phyloP scores from a whole-genome alignment of 169 alveolate genomes.

The Hammondia hammondi region DNA sequence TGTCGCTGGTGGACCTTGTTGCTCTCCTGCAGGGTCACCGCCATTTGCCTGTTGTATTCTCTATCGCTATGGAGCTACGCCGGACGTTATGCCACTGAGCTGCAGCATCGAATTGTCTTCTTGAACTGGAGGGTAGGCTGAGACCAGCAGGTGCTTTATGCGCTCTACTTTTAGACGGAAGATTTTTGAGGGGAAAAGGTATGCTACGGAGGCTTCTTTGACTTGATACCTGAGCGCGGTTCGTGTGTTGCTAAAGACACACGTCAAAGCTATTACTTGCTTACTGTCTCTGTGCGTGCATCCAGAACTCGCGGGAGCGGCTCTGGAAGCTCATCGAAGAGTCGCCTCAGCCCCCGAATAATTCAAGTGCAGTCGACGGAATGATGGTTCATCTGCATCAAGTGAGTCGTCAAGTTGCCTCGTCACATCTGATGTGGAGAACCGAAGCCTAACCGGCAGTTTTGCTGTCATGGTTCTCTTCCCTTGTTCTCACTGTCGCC shows the following conservation, averaged over 20 bases:
- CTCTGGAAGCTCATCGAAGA: neutral
- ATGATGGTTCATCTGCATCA: neutral
- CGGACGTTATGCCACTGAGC: slow-evolving; percentile 54
- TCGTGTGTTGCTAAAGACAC: too few species aligned
- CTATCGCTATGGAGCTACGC: slow-evolving; percentile 42
- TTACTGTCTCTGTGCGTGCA: neutral
- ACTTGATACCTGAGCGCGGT: too few species aligned
- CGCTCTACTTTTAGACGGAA: too few species aligned
- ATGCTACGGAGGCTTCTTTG: too few species aligned
- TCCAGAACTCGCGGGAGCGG: slow-evolving; percentile 20
- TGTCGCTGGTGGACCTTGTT: neutral
- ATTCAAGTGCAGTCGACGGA: neutral
- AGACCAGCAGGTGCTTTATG: too few species aligned
- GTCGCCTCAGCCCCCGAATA: neutral
- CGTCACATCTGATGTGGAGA: neutral
- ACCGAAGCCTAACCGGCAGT: too few species aligned
- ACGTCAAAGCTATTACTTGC: neutral
- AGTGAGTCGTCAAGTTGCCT: neutral
- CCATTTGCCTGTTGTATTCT: slow-evolving; percentile 15
- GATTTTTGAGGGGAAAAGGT: too few species aligned
- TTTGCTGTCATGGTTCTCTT: too few species aligned
- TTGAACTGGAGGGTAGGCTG: slow-evolving; percentile 60
- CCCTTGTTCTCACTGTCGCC: too few species aligned
- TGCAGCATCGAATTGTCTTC: slow-evolving; percentile 60
- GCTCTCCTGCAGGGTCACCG: slow-evolving; percentile 9